Base-by-base conservation (phyloP, 331 rosid genomes). In the Erythrophleum ivorense region DNA sequence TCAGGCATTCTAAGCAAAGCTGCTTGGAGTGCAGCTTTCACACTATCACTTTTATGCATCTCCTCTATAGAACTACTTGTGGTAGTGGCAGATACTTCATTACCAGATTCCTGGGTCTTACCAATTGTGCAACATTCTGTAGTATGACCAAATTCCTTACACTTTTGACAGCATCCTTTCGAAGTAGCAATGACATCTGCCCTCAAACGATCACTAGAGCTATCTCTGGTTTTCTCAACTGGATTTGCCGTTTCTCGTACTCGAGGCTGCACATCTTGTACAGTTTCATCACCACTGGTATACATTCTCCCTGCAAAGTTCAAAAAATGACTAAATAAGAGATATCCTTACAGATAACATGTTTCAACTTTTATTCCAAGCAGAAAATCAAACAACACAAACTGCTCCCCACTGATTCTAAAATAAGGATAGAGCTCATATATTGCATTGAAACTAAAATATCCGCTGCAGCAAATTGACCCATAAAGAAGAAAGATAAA, bases 1-100 rank as follows among this genome's bases (percentile, higher is more conserved):
- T 87, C 93, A 81, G 98, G 98, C 85, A 91, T 93, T 85, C 88
- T 88, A 79, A 79, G 97, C 86, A 86, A 71, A 78, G 97, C 98
- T 12, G 90, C 94, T 40, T 88, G 89, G 71, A 95, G 87, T 78
- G 98, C 97, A 63, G 92, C 89, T 89, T 90, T 95, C 91, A 95
- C 77, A 83, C 74, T 86, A 81, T 83, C 93, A 73, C 87, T 91
- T 79, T 87, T 75, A 34, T 69, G 89, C 67, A 74, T 80, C 65
- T 90, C 92, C 83, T 90, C 94, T 81, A 80, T 80, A 71, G 87
- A 87, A 89, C 88, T 87, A 86, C 68, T 85, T 67, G 86, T 63
- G 7, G 80, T 49, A 84, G 79, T 69, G 63, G 83, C 71, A 70
- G 87, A 82, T 71, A 62, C 81, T 85, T 90, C 97, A 60, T 74